Evolutionary conservation across 352 stramenopile genomes (phyloP).

Genomic region (Elongisporangium anandrum): DNA sequence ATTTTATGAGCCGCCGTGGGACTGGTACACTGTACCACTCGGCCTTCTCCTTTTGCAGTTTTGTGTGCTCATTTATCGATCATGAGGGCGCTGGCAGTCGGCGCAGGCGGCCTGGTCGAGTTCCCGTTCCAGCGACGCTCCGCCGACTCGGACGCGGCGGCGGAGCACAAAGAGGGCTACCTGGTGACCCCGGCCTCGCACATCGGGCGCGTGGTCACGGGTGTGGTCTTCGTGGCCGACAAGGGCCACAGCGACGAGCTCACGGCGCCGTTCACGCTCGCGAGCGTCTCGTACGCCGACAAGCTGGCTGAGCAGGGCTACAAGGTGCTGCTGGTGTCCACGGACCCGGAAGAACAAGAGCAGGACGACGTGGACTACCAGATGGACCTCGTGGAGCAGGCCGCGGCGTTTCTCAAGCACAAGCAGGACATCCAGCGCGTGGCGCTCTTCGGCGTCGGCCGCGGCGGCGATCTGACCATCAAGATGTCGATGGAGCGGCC

Average conservation of each 20-base stretch:
- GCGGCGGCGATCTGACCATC: slow-evolving; percentile 64
- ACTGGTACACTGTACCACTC: slow-evolving; percentile 1
- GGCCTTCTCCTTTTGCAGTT: slow-evolving; percentile 1
- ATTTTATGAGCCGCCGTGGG: no score
- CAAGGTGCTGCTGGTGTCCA: slow-evolving; percentile 65
- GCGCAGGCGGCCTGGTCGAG: background rate
- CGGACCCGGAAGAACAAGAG: slow-evolving; percentile 12
- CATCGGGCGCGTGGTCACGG: slow-evolving; percentile 80
- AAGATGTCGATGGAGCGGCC: slow-evolving; percentile 47
- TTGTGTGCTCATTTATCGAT: background rate
- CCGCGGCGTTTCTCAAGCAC: slow-evolving; percentile 53
- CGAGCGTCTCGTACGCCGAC: slow-evolving; percentile 73
- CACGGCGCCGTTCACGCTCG: slow-evolving; percentile 34
- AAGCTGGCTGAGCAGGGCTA: slow-evolving; percentile 86
- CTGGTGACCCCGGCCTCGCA: slow-evolving; percentile 70
- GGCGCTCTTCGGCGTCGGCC: slow-evolving; percentile 57
- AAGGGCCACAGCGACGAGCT: slow-evolving; percentile 28
- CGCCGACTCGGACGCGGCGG: background rate
- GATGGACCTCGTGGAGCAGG: slow-evolving; percentile 33
- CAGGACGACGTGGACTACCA: slow-evolving; percentile 14
- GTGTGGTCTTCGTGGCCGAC: slow-evolving; percentile 67
- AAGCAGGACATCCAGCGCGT: slow-evolving; percentile 75
- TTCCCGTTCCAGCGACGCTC: background rate
- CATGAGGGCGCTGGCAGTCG: background rate
- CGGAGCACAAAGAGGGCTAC: slow-evolving; percentile 43